A percentile compares a stretch with the other conserved stretches of the same genome.
phyloP scores from a whole-genome alignment of 2,329 filamentous ascomycete genomes.

The Cladophialophora exuberans region DNA sequence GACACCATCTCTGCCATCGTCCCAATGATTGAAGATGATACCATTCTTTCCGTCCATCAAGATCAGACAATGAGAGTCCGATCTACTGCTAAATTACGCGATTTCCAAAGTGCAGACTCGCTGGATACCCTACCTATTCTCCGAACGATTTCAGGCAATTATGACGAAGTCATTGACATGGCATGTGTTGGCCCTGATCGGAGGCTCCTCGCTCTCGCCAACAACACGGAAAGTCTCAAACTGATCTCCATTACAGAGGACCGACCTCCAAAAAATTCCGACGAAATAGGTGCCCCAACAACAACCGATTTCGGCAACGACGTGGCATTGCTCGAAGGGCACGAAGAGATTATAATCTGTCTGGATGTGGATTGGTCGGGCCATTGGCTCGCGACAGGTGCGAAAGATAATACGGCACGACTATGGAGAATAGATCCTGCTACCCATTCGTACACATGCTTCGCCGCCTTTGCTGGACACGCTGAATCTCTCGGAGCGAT shows the following conservation, averaged over 20 bases:
- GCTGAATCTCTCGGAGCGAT: conserved; percentile 93
- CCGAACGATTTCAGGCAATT: conserved; percentile 87
- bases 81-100: conserved; percentile 53
- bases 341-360: conserved; percentile 94
- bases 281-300: conserved; percentile 16
- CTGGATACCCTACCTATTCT: conserved; percentile 58
- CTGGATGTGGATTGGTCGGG: conserved; percentile 96
- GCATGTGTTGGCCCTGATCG: conserved; percentile 80
- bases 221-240: conserved; percentile 91
- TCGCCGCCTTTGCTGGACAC: conserved; percentile 83
- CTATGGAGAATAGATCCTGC: conserved; percentile 84
- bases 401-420: conserved; percentile 93
- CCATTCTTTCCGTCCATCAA: conserved; percentile 77
- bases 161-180: conserved; percentile 96
- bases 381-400: conserved; percentile 92
- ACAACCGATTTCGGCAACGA: conserved; percentile 74
- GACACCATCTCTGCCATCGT: conserved; percentile 74
- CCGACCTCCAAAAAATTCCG: conserved; percentile 27
- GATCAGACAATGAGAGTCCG: conserved; percentile 87
- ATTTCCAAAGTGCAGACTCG: conserved; percentile 37
- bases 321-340: conserved; percentile 80
- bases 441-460: conserved; percentile 75
- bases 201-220: conserved; percentile 84
- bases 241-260: conserved; percentile 70
- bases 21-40: conserved; percentile 50